phyloP scores from a whole-genome alignment of 2,329 filamentous ascomycete genomes.

The Exophiala sp. region DNA sequence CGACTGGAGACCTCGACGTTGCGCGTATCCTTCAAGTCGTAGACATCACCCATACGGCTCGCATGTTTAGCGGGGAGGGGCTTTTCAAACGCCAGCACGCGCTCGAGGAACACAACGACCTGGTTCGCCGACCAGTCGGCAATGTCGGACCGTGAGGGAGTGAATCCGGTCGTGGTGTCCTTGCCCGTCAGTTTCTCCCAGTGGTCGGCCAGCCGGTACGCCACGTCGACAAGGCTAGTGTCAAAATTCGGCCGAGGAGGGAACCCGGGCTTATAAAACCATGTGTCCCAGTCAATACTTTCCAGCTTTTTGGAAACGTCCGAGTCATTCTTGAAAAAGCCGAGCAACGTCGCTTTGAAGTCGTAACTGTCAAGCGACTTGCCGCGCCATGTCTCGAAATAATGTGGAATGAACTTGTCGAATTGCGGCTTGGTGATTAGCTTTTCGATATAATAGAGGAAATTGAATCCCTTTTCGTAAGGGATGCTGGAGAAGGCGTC shows the following conservation, averaged over 20 bases:
- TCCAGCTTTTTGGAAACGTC: slow-evolving; percentile 54
- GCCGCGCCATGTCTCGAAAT: slow-evolving; percentile 77
- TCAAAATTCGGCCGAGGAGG: slow-evolving; percentile 90
- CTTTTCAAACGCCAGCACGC: slow-evolving; percentile 61
- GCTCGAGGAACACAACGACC: slow-evolving; percentile 82
- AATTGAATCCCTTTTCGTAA: slow-evolving; percentile 95
- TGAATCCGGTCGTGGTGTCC: slow-evolving; percentile 39
- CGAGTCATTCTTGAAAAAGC: slow-evolving; percentile 69
- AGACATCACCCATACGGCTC: slow-evolving; percentile 65
- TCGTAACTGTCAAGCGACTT: slow-evolving; percentile 90
- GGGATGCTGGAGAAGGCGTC: slow-evolving; percentile 89
- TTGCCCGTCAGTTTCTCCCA: slow-evolving; percentile 58
- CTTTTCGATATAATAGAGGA: slow-evolving; percentile 84
- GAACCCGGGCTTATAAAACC: slow-evolving; percentile 82
- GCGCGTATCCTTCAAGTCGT: slow-evolving; percentile 65
- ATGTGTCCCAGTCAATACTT: slow-evolving; percentile 79
- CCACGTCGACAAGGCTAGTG: slow-evolving; percentile 76
- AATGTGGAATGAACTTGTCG: slow-evolving; percentile 92
- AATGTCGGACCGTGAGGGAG: slow-evolving; percentile 63
- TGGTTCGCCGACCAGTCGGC: slow-evolving; percentile 76
- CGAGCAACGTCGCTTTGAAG: slow-evolving; percentile 80
- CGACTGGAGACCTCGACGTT: slow-evolving; percentile 82
- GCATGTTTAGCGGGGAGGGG: slow-evolving; percentile 61
- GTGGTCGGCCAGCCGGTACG: slow-evolving; percentile 73
- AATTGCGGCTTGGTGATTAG: slow-evolving; percentile 80